Evolutionary conservation across 176 grass and related monocot genomes (phyloP), one percentile per base, ranked within the genome.

Genomic region (Chloris gayana): DNA sequence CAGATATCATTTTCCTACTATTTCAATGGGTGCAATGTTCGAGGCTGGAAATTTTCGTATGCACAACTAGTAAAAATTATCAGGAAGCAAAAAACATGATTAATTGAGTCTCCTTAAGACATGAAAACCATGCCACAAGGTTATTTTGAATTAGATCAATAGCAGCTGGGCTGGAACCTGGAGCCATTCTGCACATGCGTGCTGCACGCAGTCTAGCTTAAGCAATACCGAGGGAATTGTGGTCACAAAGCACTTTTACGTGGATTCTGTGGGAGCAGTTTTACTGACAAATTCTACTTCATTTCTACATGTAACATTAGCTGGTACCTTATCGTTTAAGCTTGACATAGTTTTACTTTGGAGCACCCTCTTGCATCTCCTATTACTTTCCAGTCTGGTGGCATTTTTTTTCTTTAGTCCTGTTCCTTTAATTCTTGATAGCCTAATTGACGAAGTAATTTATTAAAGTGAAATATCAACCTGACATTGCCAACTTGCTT

Each of bases 401-500:
- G 29, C 44, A 50, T 54, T 50, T 62, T 50, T 62, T 17, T 15
- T 5, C 24, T 15, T 8, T 41, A 7, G 49, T 79, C 7, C 21
- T 83, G 21, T 42, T 53, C 31, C 29, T 77, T 53, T 26, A 14
- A 32, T 75, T 14, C 14, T 13, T 59, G 25, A 24, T 46, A 69
- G 7, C 68, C 67, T 61, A 21, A 62, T 44, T 9, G 30, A 47
- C 44, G 15, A 74, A 11, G 19, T 51, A 51, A 50, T 74, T 39
- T 44, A 35, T 31, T 32, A 44, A 15, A 47, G 81, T 33, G 56
- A 50, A 46, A 7, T 68, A 18, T 61, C 22, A 85, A 60, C 32
- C 44, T 82, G 56, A 68, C 69, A 37, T 70, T 80, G 13, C n/a
- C 50, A 68, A 58, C 49, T 47, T 89, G 60, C 46, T 63, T 68